Base-by-base conservation (phyloP, 169 alveolate species). In the Eimeria falciformis region DNA sequence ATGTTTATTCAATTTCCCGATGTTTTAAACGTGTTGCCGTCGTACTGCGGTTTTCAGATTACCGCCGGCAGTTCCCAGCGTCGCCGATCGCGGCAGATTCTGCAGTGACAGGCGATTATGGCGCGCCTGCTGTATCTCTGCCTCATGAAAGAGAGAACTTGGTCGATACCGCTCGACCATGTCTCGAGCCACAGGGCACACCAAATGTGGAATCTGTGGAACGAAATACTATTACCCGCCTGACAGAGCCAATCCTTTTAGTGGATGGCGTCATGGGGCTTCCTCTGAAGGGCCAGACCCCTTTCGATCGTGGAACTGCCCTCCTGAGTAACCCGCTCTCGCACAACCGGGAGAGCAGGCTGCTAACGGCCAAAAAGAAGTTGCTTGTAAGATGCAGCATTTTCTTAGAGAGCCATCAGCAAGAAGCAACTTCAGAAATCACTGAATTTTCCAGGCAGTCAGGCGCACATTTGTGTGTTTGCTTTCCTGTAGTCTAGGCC, bases 21-120 rank as follows among this genome's bases (percentile, higher is more conserved):
- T n/a, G n/a, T n/a, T n/a, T n/a, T n/a, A n/a, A n/a, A n/a, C 46
- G 46, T 75, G 62, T 21, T 18, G 37, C 66, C 46, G 17, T 12
- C 29, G 33, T 71, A 0, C 4, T 50, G 21, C 29, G 46, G 62
- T 50, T 7, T 18, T 17, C 88, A 78, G 88, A 50, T 27, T 78
- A 78, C 71, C 88, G 88, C 71, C 88, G 88, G 3, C 88, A 78
- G 71, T 78, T 78, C 71, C 88, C 88, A 50, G 88, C 71, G 3
- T 78, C 88, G 65, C 88, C 88, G 37, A 78, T 78, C 40, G 88
- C 53, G 73, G 88, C 88, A 46, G 88, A 78, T 53, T 78, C 88
- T 78, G 88, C 88, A 25, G n/a, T 50, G 55, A 37, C 46, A 25
- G 88, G 71, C 71, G 88, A 78, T 47, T 68, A 78, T 53, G 88